Evolutionary conservation across 192 early-diverging fungal species (phyloP).

Genomic region (Phlyctochytrium bullatum): DNA sequence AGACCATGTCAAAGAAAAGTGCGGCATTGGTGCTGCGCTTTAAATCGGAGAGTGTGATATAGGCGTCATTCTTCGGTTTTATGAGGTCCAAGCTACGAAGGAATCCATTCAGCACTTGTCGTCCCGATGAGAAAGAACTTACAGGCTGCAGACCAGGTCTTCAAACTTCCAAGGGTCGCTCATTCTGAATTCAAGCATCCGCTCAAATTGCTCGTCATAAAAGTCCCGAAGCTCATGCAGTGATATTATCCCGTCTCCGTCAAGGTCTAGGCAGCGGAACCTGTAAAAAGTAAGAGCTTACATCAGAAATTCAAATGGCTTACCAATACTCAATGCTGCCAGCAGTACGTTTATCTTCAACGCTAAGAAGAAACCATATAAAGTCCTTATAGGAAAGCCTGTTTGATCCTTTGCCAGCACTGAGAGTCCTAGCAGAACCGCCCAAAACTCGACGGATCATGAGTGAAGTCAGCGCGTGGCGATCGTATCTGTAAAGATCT

Average conservation of each 20-base stretch:
- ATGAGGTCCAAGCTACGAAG: conserved; percentile 47
- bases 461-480: conserved; percentile 62
- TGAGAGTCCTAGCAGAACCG: conserved; percentile 57
- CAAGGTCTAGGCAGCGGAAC: conserved; percentile 89
- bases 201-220: conserved; percentile 77
- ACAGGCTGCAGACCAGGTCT: conserved; percentile 58
- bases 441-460: conserved; percentile 73
- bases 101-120: not conserved
- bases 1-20: conserved; percentile 60
- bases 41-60: conserved; percentile 48
- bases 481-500: conserved; percentile 74
- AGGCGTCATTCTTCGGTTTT: conserved; percentile 31
- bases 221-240: conserved; percentile 84
- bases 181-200: conserved; percentile 53
- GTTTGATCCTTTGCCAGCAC: conserved; percentile 12
- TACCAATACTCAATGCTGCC: conserved; percentile 74
- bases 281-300: conserved; percentile 1
- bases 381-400: conserved; percentile 69
- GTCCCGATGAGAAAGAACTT: conserved; percentile 9
- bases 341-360: conserved; percentile 71
- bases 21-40: conserved; percentile 36
- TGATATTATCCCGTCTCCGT: conserved; percentile 82
- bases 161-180: conserved; percentile 53
- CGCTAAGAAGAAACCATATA: conserved; percentile 81
- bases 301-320: not conserved